Base-by-base conservation (phyloP, 495 filamentous ascomycete genomes). In the Alectoria sarmentosa region DNA sequence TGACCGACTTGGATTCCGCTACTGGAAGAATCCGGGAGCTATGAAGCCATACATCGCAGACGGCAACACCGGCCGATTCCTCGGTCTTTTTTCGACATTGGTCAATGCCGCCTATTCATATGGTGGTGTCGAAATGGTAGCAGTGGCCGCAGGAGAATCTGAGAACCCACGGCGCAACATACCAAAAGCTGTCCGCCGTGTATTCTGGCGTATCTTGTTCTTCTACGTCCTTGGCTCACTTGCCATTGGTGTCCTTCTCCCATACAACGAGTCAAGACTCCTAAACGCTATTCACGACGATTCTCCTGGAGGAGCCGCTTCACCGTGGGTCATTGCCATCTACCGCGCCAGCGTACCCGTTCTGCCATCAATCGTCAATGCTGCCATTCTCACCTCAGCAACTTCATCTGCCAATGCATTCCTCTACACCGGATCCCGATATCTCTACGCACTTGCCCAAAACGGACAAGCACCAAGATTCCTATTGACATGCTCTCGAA, bases 181-280 rank as follows among this genome's bases (percentile, higher is more conserved):
- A 62, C 91, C 91, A 58, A 81, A 82, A 64, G 92, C 91, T 8
- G 87, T 87, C 14, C 87, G 87, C 52, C 84, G 90, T 62, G 90
- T 90, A 62, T 93, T 96, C 75, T 92, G 89, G 80, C 88, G 91
- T 59, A 90, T 96, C 71, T 73, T 88, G 61, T 83, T 95, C 77
- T 95, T 96, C 80, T 96, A 95, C 75, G 73, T 82, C 55, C 70
- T 84, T 26, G 81, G 76, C 14, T 79, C 80, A 5, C 75, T 87
- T 42, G 80, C 79, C 3, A 85, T 86, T 68, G 84, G 84, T 61
- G 78, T 87, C 4, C 77, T 83, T 48, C 78, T 83, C 21, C 78
- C 78, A 21, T 68, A 75, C 66, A 77, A 83, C 41, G 83, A 90
- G 64, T 42, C 64, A 7, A 65, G 68, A 26, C 80, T 92, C 15